Evolutionary conservation across 495 filamentous ascomycete species (phyloP), one percentile per base, ranked within the genome.

Genomic region (Talaromyces stipitatus): DNA sequence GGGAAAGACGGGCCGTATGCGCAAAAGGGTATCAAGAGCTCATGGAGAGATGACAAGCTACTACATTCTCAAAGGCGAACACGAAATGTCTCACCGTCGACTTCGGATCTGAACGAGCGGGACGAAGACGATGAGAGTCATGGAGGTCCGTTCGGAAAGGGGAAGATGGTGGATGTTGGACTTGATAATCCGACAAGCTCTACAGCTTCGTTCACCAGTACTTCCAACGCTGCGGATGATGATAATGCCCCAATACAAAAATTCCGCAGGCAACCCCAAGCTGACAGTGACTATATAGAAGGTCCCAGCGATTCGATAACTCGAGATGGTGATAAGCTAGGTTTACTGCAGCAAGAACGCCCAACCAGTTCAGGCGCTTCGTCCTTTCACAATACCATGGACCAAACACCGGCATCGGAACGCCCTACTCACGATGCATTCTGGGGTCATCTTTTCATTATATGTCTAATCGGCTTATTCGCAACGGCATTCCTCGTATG

Each of bases 401-500:
- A 69, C 5, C 63, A 71, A 22, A 12, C 32, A 20, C 72, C 72
- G 5, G 58, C 69, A 18, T 58, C 73, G 50, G 78, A 83, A 51
- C 77, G 81, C 9, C 79, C 81, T 18, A 64, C 69, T n/a, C 90
- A 97, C 70, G 95, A 98, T 69, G 72, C 80, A 12, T 91, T 97
- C 69, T 98, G 94, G 81, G 89, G 87, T n/a, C 90, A 87, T 62
- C 75, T 97, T 26, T 97, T 90, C 66, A 69, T 95, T 58, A 92
- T 97, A 67, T 86, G 82, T 28, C 72, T 94, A 54, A 90, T 89
- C 36, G 84, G 87, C 22, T 71, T 97, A 33, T 83, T 97, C 64
- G 85, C 92, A 16, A 92, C 89, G 12, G 91, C 92, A 57, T 82
- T 96, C 54, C 78, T 98, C 12, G 85, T 96, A 50, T 91, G 86